phyloP scores from a whole-genome alignment of 2,329 filamentous ascomycete species.

The Magnaporthiopsis rhizophila region DNA sequence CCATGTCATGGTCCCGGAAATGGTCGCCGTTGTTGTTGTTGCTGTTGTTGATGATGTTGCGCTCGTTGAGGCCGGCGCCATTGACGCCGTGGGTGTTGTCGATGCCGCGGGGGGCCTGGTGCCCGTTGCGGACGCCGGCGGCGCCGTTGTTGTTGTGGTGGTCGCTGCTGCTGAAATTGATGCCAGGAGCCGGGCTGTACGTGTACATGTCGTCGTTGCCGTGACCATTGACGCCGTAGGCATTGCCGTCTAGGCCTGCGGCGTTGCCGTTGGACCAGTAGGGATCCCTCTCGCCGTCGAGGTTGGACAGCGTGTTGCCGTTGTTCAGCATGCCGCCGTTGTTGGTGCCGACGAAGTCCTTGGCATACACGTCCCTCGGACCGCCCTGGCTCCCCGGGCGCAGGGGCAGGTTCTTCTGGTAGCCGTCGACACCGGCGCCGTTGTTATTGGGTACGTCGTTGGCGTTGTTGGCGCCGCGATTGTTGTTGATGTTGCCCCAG shows the following conservation, averaged over 20 bases:
- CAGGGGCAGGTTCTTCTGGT: neutral
- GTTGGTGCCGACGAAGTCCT: neutral
- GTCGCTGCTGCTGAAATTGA: neutral
- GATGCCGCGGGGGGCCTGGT: neutral
- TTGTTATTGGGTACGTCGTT: neutral
- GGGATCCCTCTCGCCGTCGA: conserved; percentile 2
- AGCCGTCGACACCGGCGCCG: neutral
- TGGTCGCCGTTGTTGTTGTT: conserved; percentile 9
- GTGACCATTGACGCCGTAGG: neutral
- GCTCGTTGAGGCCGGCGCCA: neutral
- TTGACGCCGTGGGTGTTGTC: conserved; percentile 1
- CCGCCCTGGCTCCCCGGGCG: neutral
- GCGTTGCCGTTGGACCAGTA: neutral
- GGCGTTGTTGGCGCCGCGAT: neutral
- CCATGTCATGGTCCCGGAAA: conserved; percentile 14
- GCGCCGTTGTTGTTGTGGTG: neutral
- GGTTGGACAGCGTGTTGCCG: conserved; percentile 1
- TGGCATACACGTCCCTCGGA: neutral
- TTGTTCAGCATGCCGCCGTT: neutral
- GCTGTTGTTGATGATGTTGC: conserved; percentile 12
- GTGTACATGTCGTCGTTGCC: neutral
- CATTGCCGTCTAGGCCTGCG: neutral
- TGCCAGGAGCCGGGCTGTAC: neutral
- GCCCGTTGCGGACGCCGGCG: neutral
- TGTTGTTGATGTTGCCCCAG: conserved; percentile 6